phyloP scores from a whole-genome alignment of 1,139 yeast genomes.

The Nakaseomyces sp. region DNA sequence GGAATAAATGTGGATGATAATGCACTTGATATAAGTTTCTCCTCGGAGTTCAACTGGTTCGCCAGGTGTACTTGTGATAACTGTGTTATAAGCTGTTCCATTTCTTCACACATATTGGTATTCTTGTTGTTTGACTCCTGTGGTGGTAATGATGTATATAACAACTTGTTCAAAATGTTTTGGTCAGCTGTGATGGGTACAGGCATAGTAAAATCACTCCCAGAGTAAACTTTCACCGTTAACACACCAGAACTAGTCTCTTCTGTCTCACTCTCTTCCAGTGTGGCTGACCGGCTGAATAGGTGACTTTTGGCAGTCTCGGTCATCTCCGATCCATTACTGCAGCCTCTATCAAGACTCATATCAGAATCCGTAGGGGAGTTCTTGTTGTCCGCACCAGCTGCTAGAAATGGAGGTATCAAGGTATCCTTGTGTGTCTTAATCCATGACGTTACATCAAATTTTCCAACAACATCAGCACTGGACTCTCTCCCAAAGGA shows the following conservation, averaged over 20 bases:
- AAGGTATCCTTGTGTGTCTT: not conserved
- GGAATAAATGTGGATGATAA: constrained; percentile 43
- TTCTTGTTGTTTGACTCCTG: constrained; percentile 5
- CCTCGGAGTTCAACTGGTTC: constrained; percentile 25
- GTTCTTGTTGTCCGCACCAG: not conserved
- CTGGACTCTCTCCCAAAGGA: constrained; percentile 5
- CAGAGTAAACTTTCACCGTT: constrained; percentile 25
- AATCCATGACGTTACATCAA: constrained; percentile 3
- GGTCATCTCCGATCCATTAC: not conserved
- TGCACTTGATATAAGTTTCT: constrained; percentile 26
- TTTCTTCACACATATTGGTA: constrained; percentile 13
- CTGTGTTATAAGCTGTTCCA: constrained; percentile 25
- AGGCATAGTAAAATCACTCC: constrained; percentile 24
- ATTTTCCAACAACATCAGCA: not conserved
- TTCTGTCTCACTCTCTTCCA: not conserved
- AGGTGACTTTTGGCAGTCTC: not conserved
- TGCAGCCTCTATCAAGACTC: not conserved
- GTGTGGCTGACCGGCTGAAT: not conserved
- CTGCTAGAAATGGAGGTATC: not conserved
- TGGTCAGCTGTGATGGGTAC: constrained; percentile 24
- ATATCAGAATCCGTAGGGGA: not conserved
- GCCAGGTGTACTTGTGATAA: constrained; percentile 22
- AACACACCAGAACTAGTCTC: constrained; percentile 20
- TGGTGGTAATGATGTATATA: constrained; percentile 25
- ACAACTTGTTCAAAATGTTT: constrained; percentile 19